phyloP scores from a whole-genome alignment of 371 early-diverging fungal genomes.

The Mucor racemosus region DNA sequence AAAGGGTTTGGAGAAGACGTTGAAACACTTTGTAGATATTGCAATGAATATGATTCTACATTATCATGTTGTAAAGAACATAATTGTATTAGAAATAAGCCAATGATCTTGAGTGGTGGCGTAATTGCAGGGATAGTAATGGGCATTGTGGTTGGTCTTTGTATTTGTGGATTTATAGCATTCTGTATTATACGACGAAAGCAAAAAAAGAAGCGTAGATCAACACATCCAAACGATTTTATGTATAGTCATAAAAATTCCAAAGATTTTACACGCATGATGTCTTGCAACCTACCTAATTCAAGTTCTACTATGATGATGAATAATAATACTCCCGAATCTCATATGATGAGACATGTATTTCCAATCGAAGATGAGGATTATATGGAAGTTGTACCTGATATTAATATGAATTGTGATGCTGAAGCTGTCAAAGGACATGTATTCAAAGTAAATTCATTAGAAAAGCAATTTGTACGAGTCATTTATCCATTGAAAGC shows the following conservation, averaged over 20 bases:
- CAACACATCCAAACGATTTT: conserved; percentile 10
- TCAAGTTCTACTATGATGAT: conserved; percentile 12
- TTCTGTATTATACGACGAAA: conserved; percentile 17
- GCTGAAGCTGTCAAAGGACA: conserved; percentile 22
- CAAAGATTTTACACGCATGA: conserved; percentile 10
- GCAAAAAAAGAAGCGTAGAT: conserved; percentile 13
- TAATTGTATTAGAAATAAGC: conserved; percentile 7
- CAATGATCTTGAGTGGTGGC: not conserved
- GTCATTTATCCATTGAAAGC: conserved; percentile 19
- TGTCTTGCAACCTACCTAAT: conserved; percentile 2
- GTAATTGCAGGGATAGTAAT: conserved; percentile 17
- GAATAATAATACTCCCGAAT: conserved; percentile 14
- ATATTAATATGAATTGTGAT: conserved; percentile 19
- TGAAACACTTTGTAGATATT: conserved; percentile 23
- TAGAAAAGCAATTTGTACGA: conserved; percentile 28
- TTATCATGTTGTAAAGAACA: conserved; percentile 18
- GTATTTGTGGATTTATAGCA: not conserved
- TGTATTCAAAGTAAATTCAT: conserved; percentile 25
- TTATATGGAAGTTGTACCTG: conserved; percentile 25
- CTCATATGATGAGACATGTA: conserved; percentile 17
- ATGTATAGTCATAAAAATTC: conserved; percentile 10
- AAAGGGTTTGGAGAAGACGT: conserved; percentile 25
- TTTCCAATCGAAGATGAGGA: conserved; percentile 28
- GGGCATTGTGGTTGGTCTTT: conserved; percentile 2
- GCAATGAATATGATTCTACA: conserved; percentile 17